Evolutionary conservation across 139 green algal species (phyloP), one percentile per base, ranked within the genome.

Genomic region (Chlamydomonas incerta): DNA sequence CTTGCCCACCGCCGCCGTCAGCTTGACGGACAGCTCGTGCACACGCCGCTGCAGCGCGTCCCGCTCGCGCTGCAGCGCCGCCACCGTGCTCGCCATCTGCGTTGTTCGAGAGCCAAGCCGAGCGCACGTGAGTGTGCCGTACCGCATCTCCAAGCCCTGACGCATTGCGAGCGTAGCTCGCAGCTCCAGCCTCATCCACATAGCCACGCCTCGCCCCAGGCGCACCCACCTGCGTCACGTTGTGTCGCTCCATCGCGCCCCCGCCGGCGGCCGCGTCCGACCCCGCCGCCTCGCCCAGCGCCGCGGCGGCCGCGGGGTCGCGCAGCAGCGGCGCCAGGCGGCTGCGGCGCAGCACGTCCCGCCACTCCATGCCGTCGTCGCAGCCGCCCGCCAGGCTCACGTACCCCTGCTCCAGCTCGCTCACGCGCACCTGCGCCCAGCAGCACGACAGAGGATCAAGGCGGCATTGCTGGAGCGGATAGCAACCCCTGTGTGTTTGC

Each of bases 371-470:
- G 2, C n/a, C 77, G 37, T 83, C 72, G 15, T 65, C 77, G 21
- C 33, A 34, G 46, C 24, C 37, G 41, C 29, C 26, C 11, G 77
- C 77, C 46, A 83, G 31, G 46, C 41, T 60, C 11, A 83, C 63
- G 77, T 74, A 83, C 63, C 41, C 57, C n/a, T 83, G 77, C 77
- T 83, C 63, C 63, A 83, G 77, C 77, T 74, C 77, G 46, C 29
- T 24, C 8, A 83, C 50, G 1, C 77, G 77, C 0, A 52, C 47
- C 77, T 83, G 77, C 28, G 26, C 1, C 14, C 41, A 50, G 6
- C 41, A 8, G 41, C 8, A 50, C 8, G 6, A 50, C 41, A 50
- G 41, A 5, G 8, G 41, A 8, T 50, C 41, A 50, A 13, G 5
- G 41, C 41, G 41, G 41, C 41, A 50, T 8, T 50, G 41, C 41